Evolutionary conservation across 2,329 filamentous ascomycete genomes (phyloP).

Genomic region (Cladorrhinum sp.): DNA sequence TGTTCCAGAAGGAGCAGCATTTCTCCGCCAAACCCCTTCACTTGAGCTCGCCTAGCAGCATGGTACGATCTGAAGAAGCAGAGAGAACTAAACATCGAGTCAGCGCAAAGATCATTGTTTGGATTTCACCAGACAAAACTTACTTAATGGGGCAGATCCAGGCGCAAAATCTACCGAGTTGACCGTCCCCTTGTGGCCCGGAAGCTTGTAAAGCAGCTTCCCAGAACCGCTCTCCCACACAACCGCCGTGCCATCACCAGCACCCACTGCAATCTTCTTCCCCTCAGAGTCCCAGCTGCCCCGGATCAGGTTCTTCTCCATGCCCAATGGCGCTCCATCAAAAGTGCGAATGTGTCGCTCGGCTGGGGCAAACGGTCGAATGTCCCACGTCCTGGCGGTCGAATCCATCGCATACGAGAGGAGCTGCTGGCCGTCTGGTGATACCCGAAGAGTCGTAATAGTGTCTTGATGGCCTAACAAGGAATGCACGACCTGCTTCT

Average conservation of each 20-base stretch:
- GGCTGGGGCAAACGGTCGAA: conserved; percentile 87
- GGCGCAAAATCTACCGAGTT: conserved; percentile 93
- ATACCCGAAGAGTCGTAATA: conserved; percentile 84
- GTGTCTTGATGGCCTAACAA: conserved; percentile 90
- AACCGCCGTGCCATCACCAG: conserved; percentile 85
- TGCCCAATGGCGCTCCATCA: conserved; percentile 81
- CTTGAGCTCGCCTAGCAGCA: conserved; percentile 79
- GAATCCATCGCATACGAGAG: conserved; percentile 93
- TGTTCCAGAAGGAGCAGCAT: background rate
- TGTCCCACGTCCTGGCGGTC: conserved; percentile 92
- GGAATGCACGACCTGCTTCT: conserved; percentile 82
- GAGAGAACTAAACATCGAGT: conserved; percentile 68
- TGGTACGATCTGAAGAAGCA: conserved; percentile 81
- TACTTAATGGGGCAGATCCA: conserved; percentile 79
- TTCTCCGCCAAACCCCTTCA: conserved; percentile 37
- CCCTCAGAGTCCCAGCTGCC: conserved; percentile 88
- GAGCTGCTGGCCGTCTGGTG: conserved; percentile 85
- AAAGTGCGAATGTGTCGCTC: conserved; percentile 84
- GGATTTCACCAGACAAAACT: conserved; percentile 42
- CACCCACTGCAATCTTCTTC: conserved; percentile 82
- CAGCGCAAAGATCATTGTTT: conserved; percentile 31
- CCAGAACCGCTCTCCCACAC: conserved; percentile 88
- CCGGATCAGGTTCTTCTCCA: conserved; percentile 88
- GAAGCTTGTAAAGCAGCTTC: conserved; percentile 90
- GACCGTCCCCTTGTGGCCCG: conserved; percentile 90